Base-by-base conservation (phyloP, 208 protist genomes). In the Acanthamoeba lugdunensis region DNA sequence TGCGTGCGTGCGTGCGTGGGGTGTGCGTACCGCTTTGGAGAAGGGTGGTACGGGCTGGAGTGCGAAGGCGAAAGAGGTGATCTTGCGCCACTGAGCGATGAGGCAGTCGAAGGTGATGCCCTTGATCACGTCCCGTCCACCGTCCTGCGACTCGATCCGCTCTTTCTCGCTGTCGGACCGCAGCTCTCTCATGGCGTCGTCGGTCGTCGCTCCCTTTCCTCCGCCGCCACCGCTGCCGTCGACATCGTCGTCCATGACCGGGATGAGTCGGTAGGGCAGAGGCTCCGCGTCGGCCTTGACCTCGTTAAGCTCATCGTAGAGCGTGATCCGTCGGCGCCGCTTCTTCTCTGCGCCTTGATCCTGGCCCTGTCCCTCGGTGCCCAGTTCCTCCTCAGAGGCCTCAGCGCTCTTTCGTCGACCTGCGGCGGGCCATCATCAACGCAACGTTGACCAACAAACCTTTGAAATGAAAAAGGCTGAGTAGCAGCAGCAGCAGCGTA, bases 21-120 rank as follows among this genome's bases (percentile, higher is more conserved):
- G 30, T 73, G n/a, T 33, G 30, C 16, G 41, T 41, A 45, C 71
- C 71, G 30, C 71, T 28, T 79, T 79, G n/a, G 71, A 23, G 21
- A 79, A 79, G 71, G 71, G 13, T 6, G 71, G 50, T 2, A 79
- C 1, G 13, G 71, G 71, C 71, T 79, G 71, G 25, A 79, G 71
- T 33, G 71, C 71, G 37, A 79, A 79, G 71, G 71, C 71, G n/a
- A 79, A 79, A 2, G 71, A 79, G 13, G 71, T 79, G 71, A 79
- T 79, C 71, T 79, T 79, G 37, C 71, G 71, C 71, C 71, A 79
- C 30, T 79, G 71, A 23, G 71, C 4, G 71, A 79, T 30, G 28
- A 79, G 71, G 71, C 30, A 45, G 33, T 30, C 71, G n/a, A 79
- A 79, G 9, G 71, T 79, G 71, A 79, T 79, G 28, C 71, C 71